Percentiles rank a stretch among this genome's conserved stretches.
These are phyloP conservation scores for Acorus gramineus DNA, from an alignment of 106 monocot genomes.

Conservation along the genomic window DNA sequence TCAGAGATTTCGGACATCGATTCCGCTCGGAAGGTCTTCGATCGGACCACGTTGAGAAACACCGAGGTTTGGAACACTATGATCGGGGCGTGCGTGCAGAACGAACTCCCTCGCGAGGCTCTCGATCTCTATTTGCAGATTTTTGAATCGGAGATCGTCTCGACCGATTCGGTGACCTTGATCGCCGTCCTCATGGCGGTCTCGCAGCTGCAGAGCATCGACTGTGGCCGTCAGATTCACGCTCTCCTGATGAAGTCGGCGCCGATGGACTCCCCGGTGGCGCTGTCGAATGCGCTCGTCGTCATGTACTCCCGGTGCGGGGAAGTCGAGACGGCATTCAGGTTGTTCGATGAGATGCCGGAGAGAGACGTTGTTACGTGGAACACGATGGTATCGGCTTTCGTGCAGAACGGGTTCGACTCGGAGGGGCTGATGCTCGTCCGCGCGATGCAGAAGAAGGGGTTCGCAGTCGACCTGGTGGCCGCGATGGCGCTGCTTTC, in stretches of 20 bases:
- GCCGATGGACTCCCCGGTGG: conserved; percentile 23
- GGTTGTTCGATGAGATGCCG: conserved; percentile 52
- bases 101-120: conserved; percentile 41
- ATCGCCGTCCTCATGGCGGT: conserved; percentile 54
- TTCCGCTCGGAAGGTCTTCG: conserved; percentile 49
- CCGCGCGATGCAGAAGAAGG: conserved; percentile 73
- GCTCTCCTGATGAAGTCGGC: conserved; percentile 42
- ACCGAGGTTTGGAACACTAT: conserved; percentile 90
- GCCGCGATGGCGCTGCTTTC: conserved; percentile 71
- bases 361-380: conserved; percentile 76
- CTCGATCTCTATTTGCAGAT: conserved; percentile 42
- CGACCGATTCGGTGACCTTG: conserved; percentile 48
- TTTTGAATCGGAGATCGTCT: conserved; percentile 24
- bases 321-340: conserved; percentile 41
- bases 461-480: conserved; percentile 48
- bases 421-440: conserved; percentile 60
- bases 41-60: conserved; percentile 38
- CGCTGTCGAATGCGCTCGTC: conserved; percentile 63
- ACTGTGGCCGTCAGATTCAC: conserved; percentile 73
- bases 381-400: conserved; percentile 85
- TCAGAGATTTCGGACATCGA: conserved; percentile 38
- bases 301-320: conserved; percentile 93
- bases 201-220: conserved; percentile 44
- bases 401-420: conserved; percentile 75
- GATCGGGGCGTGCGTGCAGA: conserved; percentile 86